Evolutionary conservation across 331 rosid species (phyloP), one percentile per base, ranked within the genome.

Genomic region (Arachis monticola): DNA sequence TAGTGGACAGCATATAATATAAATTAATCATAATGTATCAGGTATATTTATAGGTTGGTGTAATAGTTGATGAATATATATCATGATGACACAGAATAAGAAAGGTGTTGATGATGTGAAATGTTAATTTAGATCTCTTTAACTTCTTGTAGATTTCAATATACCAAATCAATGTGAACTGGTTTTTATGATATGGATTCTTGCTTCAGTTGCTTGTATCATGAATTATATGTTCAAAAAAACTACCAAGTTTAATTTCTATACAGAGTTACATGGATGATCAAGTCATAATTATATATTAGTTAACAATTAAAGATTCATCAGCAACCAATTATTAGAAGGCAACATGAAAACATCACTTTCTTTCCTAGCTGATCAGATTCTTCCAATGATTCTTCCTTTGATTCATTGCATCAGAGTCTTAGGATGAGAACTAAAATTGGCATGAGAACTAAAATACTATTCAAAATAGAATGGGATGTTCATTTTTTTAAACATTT

Each of bases 1-100:
- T 61, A 41, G 40, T 46, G 70, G 64, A 70, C 42, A 35, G 9
- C 40, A 9, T 48, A n/a, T 67, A 35, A 32, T 58, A n/a, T 67
- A 17, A 17, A 17, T 17, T 17, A 17, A 17, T 17, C 22, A 17
- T 17, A 17, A 17, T 17, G 22, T 17, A 17, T 17, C 22, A 17
- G 53, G 80, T 52, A 73, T 31, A 17, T 64, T 35, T 35, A 9
- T 46, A 46, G 50, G 50, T 46, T 2, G 10, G 8, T 67, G 60
- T 51, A 45, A 32, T 10, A 11, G 52, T 50, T 70, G n/a, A 7
- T 17, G 22, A 17, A 42, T 41, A 60, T 41, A 60, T 58, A 7
- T 35, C 17, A 47, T 47, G 8, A 10, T 48, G 62, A 47, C 35
- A 10, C 17, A 10, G 6, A 5, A 45, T 7, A 46, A 66, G 45